These are phyloP conservation scores for Mercurialis annua DNA, from an alignment of 345 rosid species.

Conservation along the genomic window DNA sequence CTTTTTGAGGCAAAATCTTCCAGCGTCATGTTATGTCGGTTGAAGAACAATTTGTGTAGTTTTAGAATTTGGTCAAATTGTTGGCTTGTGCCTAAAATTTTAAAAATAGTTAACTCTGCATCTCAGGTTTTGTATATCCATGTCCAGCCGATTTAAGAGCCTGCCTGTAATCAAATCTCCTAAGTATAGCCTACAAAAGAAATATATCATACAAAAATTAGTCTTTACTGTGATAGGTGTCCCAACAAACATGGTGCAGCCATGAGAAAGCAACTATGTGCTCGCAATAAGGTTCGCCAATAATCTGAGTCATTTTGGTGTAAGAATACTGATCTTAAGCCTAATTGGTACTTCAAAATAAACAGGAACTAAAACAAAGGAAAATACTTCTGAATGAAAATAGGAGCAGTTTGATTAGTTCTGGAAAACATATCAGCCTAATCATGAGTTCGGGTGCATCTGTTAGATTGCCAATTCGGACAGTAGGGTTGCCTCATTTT, in stretches of 20 bases:
- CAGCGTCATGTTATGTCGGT: constrained; percentile 71
- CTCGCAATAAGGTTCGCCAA: neutral
- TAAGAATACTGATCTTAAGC: too few species aligned
- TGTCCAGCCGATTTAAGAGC: too few species aligned
- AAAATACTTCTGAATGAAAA: constrained; percentile 11
- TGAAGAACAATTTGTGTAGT: constrained; percentile 56
- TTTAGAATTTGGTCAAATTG: constrained; percentile 80
- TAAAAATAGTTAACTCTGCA: too few species aligned
- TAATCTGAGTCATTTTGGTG: neutral
- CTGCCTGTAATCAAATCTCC: too few species aligned
- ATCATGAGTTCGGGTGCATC: constrained; percentile 6
- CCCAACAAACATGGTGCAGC: neutral
- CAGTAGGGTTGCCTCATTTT: constrained; percentile 1
- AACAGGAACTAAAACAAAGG: too few species aligned
- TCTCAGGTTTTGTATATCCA: too few species aligned
- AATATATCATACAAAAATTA: too few species aligned
- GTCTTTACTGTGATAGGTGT: too few species aligned
- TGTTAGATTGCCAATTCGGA: neutral
- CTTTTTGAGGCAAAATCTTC: constrained; percentile 67
- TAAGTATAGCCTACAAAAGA: too few species aligned
- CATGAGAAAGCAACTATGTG: neutral
- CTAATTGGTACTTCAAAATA: constrained; percentile 8
- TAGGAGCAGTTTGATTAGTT: constrained; percentile 9
- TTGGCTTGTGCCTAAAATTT: constrained; percentile 89
- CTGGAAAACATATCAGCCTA: constrained; percentile 13